Percentiles rank a stretch among this genome's conserved stretches.
Conservation (phyloP, 352 stramenopile genomes). For the Phytopythium montanum region DNA sequence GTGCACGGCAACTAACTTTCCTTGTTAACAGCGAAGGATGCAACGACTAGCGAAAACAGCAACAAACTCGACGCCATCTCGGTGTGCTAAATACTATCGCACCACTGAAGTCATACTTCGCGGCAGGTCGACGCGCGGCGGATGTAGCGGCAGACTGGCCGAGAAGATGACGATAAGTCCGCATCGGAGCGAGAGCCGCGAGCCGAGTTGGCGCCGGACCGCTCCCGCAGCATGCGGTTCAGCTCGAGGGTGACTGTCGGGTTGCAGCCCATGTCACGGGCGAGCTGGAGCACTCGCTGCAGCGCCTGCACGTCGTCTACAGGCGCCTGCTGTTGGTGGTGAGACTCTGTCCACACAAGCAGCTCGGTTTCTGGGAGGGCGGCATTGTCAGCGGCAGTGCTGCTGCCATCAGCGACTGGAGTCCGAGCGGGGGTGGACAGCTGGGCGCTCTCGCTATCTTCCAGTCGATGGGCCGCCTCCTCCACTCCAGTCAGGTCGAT, state of each 20-base stretch:
- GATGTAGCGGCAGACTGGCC: slow-evolving; percentile 58
- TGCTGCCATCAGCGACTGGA: background rate
- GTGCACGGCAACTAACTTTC: background rate
- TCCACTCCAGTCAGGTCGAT: slow-evolving; percentile 18
- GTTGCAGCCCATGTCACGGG: slow-evolving; percentile 65
- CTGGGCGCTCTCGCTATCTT: slow-evolving; percentile 17
- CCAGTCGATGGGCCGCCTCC: slow-evolving; percentile 18
- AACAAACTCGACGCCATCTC: background rate
- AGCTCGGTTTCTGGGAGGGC: slow-evolving; percentile 29
- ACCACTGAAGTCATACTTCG: slow-evolving; percentile 15
- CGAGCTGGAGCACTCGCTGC: slow-evolving; percentile 58
- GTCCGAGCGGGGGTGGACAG: background rate
- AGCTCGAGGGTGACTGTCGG: slow-evolving; percentile 46
- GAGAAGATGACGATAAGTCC: slow-evolving; percentile 4
- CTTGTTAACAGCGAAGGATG: background rate
- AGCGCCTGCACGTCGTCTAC: slow-evolving; percentile 52
- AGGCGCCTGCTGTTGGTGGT: slow-evolving; percentile 25
- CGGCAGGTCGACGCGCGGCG: slow-evolving; percentile 34
- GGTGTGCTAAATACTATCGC: background rate
- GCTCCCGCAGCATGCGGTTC: slow-evolving; percentile 44
- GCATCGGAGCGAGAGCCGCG: background rate
- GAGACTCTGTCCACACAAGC: slow-evolving; percentile 41
- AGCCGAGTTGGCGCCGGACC: slow-evolving; percentile 16
- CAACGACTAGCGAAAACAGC: background rate
- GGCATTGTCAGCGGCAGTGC: background rate